Conservation (phyloP, 2,329 filamentous ascomycete genomes). For the Hansfordia pulvinata region DNA sequence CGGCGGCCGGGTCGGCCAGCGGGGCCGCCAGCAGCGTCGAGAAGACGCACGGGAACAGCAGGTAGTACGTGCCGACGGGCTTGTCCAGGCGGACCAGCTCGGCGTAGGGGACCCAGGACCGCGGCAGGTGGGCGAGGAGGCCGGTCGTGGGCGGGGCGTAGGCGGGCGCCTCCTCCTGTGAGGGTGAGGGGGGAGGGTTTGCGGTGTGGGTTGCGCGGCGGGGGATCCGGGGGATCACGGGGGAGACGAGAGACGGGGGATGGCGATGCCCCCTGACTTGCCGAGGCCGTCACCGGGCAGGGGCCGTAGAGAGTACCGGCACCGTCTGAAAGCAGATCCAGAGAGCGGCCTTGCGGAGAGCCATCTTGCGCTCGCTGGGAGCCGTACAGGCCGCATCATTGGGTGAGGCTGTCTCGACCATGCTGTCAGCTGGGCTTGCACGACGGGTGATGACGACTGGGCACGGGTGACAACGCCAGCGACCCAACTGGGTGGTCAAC, state of each 20-base stretch:
- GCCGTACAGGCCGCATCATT: too few species aligned
- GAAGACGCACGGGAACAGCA: constrained; percentile 77
- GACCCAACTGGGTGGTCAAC: too few species aligned
- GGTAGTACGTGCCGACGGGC: constrained; percentile 69
- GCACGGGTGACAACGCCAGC: too few species aligned
- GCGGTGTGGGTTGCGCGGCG: constrained; percentile 7
- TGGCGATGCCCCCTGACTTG: neutral
- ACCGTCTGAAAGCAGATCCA: too few species aligned
- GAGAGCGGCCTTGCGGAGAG: too few species aligned
- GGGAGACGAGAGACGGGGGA: constrained; percentile 4
- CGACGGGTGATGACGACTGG: too few species aligned
- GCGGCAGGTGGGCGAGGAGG: constrained; percentile 54
- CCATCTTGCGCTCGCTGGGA: too few species aligned
- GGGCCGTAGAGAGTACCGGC: too few species aligned
- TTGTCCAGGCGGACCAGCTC: constrained; percentile 74
- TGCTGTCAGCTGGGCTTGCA: too few species aligned
- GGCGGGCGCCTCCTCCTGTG: constrained; percentile 10
- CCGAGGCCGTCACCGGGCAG: neutral
- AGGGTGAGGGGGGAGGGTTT: constrained; percentile 5
- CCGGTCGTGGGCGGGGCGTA: constrained; percentile 63
- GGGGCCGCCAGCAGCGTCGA: constrained; percentile 71
- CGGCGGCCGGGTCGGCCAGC: constrained; percentile 46
- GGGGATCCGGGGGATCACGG: constrained; percentile 2
- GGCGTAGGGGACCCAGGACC: constrained; percentile 63
- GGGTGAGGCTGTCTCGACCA: too few species aligned